Conservation (phyloP, 179 eudicot species). For the Sideroxylon spinosum region DNA sequence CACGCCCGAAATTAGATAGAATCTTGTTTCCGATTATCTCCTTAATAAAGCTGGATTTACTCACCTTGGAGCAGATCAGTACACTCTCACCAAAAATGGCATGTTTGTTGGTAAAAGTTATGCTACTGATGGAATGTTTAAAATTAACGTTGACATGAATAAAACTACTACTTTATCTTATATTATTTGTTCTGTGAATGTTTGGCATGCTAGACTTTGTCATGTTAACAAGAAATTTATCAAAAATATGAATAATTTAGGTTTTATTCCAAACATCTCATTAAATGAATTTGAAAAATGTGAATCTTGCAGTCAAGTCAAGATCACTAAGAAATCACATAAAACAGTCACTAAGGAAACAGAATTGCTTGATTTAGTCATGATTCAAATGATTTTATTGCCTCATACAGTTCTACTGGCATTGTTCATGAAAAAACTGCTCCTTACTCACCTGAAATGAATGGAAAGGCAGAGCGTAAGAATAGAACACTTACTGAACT, state of each 20-base stretch:
- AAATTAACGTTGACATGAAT: conserved; percentile 13
- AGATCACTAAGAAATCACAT: conserved; percentile 4
- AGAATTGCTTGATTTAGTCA: background rate
- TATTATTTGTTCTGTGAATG: conserved; percentile 9
- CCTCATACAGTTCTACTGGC: background rate
- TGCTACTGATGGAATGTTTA: conserved; percentile 19
- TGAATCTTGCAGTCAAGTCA: conserved; percentile 8
- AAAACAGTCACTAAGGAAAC: background rate
- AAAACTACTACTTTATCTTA: background rate
- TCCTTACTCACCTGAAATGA: background rate
- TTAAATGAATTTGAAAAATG: conserved; percentile 11
- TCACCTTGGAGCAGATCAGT: conserved; percentile 6
- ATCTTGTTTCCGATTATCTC: conserved; percentile 10
- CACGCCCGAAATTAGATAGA: conserved; percentile 3
- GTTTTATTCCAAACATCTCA: conserved; percentile 3
- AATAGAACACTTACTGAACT: background rate
- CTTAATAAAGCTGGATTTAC: conserved; percentile 17
- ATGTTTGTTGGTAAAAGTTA: conserved; percentile 12
- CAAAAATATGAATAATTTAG: conserved; percentile 7
- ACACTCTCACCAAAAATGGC: conserved; percentile 8
- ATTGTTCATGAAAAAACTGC: background rate
- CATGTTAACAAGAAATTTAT: background rate
- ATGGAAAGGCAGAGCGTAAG: background rate
- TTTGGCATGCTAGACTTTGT: conserved; percentile 12
- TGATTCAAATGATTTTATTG: too few species aligned